Evolutionary conservation across 257 asterid genomes (phyloP).

Genomic region (Craterostigma plantagineum): DNA sequence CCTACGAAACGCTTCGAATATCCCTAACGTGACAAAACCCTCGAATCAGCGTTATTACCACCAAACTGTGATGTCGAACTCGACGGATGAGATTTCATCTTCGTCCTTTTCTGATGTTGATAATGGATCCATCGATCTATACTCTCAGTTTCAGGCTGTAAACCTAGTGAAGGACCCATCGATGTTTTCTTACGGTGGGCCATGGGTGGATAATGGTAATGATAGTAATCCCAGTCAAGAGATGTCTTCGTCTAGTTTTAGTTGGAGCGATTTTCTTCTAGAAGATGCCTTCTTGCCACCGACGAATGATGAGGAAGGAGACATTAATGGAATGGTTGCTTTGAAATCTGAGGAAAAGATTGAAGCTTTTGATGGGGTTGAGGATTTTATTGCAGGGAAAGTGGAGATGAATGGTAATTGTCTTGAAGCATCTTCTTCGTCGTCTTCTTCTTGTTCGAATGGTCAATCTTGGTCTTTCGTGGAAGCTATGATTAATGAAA

Average conservation of each 20-base stretch:
- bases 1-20: constrained; percentile 17
- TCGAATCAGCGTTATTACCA: not conserved
- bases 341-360: constrained; percentile 7
- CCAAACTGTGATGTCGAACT: constrained; percentile 9
- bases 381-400: constrained; percentile 1
- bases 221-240: too few species aligned
- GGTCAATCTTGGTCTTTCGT: constrained; percentile 65
- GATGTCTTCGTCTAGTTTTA: constrained; percentile 16
- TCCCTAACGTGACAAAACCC: not conserved
- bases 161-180: constrained; percentile 31
- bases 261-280: constrained; percentile 70
- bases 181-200: constrained; percentile 5
- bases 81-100: constrained; percentile 6
- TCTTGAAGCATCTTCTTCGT: constrained; percentile 11
- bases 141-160: constrained; percentile 55
- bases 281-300: constrained; percentile 27
- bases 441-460: constrained; percentile 14
- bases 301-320: too few species aligned
- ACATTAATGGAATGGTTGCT: too few species aligned
- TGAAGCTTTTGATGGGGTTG: constrained; percentile 2
- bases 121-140: constrained; percentile 25
- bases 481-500: constrained; percentile 45
- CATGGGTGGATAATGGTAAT: constrained; percentile 13
- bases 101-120: not conserved
- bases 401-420: not conserved